Evolutionary conservation across 2,329 filamentous ascomycete genomes (phyloP).

Genomic region (Aspergillus sp.): DNA sequence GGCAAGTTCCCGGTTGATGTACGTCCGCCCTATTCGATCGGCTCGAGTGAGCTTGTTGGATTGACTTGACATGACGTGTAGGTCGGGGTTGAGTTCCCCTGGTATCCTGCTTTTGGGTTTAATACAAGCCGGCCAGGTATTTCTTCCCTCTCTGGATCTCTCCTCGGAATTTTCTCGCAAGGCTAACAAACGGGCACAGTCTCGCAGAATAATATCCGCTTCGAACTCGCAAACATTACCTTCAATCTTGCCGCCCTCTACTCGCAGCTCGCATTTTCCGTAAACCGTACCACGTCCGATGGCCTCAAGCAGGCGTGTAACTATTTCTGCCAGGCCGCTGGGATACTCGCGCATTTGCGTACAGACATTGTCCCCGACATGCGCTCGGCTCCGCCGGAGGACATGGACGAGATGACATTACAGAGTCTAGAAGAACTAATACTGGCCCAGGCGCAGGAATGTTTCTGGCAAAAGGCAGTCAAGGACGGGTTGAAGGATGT

Average conservation of each 20-base stretch:
- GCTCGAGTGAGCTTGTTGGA: neutral
- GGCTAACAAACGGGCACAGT: conserved; percentile 30
- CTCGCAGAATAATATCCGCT: conserved; percentile 66
- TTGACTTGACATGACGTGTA: conserved; percentile 33
- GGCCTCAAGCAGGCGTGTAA: conserved; percentile 85
- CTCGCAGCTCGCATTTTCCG: conserved; percentile 81
- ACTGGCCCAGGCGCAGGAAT: conserved; percentile 92
- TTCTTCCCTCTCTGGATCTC: conserved; percentile 2
- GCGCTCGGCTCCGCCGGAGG: conserved; percentile 80
- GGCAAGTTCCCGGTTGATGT: conserved; percentile 97
- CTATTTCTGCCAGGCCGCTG: conserved; percentile 85
- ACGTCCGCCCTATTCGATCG: conserved; percentile 12
- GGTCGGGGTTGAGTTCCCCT: conserved; percentile 93
- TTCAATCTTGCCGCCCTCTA: conserved; percentile 94
- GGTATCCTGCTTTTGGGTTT: conserved; percentile 92
- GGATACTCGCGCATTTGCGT: conserved; percentile 77
- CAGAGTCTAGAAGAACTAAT: conserved; percentile 80
- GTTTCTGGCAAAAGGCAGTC: conserved; percentile 96
- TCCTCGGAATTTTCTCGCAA: neutral
- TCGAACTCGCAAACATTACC: conserved; percentile 88
- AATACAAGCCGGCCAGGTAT: conserved; percentile 69
- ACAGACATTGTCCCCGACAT: conserved; percentile 77
- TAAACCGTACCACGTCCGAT: conserved; percentile 74
- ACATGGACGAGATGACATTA: conserved; percentile 89
- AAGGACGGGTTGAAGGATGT: conserved; percentile 91